These are phyloP conservation scores for Protomyces arabidopsidicola DNA, from an alignment of 1,139 yeast genomes.

Conservation along the genomic window DNA sequence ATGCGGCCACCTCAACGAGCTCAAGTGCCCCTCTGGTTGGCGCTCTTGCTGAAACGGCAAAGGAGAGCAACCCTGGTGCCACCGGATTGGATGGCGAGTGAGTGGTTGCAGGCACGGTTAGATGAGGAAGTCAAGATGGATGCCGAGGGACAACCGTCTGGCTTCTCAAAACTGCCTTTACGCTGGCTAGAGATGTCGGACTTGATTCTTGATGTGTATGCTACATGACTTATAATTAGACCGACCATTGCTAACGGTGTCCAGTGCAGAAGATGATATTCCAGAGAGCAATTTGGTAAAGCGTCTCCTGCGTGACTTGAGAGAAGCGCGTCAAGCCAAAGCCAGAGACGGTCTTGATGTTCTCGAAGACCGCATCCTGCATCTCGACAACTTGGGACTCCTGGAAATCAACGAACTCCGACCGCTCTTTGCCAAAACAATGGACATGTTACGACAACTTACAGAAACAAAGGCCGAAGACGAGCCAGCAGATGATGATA, in stretches of 20 bases:
- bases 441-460: slow-evolving; percentile 61
- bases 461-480: slow-evolving; percentile 17
- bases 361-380: slow-evolving; percentile 77
- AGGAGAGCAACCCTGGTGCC: slow-evolving; percentile 79
- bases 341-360: slow-evolving; percentile 72
- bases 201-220: slow-evolving; percentile 50
- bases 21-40: slow-evolving; percentile 82
- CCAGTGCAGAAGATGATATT: slow-evolving; percentile 65
- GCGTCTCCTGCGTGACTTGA: slow-evolving; percentile 69
- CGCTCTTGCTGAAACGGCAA: slow-evolving; percentile 74
- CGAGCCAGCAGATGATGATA: slow-evolving; percentile 5
- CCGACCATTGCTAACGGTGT: background rate
- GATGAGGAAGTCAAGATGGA: slow-evolving; percentile 62
- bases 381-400: slow-evolving; percentile 72
- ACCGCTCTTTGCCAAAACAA: slow-evolving; percentile 71
- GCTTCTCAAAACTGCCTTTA: slow-evolving; percentile 71
- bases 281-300: slow-evolving; percentile 59
- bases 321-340: slow-evolving; percentile 78
- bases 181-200: slow-evolving; percentile 82
- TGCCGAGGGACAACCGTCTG: slow-evolving; percentile 38
- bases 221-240: no score
- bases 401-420: slow-evolving; percentile 84
- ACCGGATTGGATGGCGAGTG: slow-evolving; percentile 76
- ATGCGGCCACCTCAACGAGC: slow-evolving; percentile 66
- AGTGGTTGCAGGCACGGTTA: slow-evolving; percentile 54